Evolutionary conservation across 108 stramenopile species (phyloP), one percentile per base, ranked within the genome.

Genomic region (Schizochytrium sp.): DNA sequence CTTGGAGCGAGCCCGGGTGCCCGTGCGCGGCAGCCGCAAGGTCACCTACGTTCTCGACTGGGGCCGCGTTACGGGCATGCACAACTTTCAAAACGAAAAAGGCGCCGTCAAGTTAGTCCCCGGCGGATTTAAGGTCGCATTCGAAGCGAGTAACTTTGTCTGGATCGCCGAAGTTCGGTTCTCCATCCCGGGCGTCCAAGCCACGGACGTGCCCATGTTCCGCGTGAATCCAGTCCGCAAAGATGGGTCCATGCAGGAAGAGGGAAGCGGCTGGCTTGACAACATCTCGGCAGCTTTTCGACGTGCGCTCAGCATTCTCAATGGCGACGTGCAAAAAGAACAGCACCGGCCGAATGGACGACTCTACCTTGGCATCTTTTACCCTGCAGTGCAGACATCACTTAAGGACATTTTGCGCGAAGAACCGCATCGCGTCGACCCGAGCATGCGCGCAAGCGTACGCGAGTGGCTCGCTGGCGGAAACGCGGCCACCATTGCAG

Each of bases 11-110:
- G 76, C 76, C 28, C 76, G 76, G 16, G 76, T 83, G 10, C 48
- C 76, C 12, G 76, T 83, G 45, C 45, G 51, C n/a, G 76, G 76
- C 25, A 45, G 76, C 76, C 76, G 76, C 76, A 83, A 83, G 51
- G 76, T 83, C 16, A 83, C 76, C 76, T 83, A 53, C 28, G 76
- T 83, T 12, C 48, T 83, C 48, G 76, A 83, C 4, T 83, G 76
- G 76, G 76, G 76, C 76, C 45, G 76, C 6, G 51, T 83, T 25
- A 53, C 45, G 43, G 51, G 76, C 51, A 53, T 83, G 51, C 48
- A 53, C 45, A 53, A 53, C 76, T 53, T 83, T 47, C 76, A 53
- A 12, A 83, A 83, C 45, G 76, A 83, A 53, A 83, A 83, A 45
- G 76, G 51, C 51, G 76, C 45, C 25, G 51, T 83, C 28, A 83